phyloP scores from a whole-genome alignment of 371 early-diverging fungal species.

The Mortierella sp. region DNA sequence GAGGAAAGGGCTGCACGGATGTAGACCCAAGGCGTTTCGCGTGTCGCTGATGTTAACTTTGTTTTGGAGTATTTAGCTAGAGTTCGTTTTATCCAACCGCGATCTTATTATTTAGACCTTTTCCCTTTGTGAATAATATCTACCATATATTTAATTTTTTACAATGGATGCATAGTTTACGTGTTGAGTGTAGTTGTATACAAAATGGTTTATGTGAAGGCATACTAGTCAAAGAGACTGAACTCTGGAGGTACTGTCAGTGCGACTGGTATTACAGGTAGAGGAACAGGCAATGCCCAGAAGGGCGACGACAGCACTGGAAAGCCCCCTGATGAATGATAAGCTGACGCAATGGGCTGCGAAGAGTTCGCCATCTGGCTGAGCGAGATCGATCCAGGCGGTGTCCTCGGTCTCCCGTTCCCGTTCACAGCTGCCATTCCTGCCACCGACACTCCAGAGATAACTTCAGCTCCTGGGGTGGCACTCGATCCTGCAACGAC shows the following conservation, averaged over 20 bases:
- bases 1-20: conserved; percentile 55
- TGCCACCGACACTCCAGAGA: not conserved
- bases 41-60: not conserved
- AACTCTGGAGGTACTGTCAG: conserved; percentile 34
- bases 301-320: not conserved
- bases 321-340: not conserved
- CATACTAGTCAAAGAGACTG: conserved; percentile 40
- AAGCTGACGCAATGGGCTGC: conserved; percentile 20
- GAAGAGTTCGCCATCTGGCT: conserved; percentile 24
- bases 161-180: not conserved
- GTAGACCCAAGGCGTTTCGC: not conserved
- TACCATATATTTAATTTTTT: no score
- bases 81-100: not conserved
- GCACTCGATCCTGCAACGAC: not conserved
- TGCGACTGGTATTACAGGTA: not conserved
- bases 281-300: not conserved
- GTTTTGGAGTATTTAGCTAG: not conserved
- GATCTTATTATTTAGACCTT: no score
- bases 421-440: not conserved
- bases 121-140: no score
- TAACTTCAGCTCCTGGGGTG: not conserved
- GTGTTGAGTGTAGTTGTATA: no score
- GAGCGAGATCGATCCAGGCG: conserved; percentile 48
- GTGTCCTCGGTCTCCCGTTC: conserved; percentile 23
- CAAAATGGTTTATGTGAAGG: no score